Base-by-base conservation (phyloP, 2,329 filamentous ascomycete species). In the Monosporascus ibericus region DNA sequence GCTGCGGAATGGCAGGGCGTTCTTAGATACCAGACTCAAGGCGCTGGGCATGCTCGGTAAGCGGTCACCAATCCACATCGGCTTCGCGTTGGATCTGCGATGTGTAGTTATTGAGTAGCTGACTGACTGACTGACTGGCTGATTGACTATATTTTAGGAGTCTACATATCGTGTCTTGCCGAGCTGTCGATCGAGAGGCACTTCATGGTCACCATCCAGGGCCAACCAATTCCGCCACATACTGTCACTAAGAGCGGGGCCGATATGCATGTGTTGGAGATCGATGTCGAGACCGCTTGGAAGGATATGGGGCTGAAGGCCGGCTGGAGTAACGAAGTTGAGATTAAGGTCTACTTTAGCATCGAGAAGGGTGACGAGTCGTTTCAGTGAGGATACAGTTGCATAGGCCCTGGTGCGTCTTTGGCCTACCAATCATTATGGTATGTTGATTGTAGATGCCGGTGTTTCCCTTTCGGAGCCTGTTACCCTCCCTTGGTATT, bases 281-380 rank as follows among this genome's bases (percentile, higher is more conserved):
- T 97, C 51, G 89, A 97, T 72, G 69, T 90, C 14, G 79, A 84
- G 59, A 75, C 72, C 30, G 92, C 92, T 1, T 97, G 91, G 91
- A 79, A 80, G 46, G 82, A 88, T 61, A 78, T 91, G 74, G 80
- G 77, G 0, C 74, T 94, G 51, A 72, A 83, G 53, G 78, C 81
- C 38, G 84, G 86, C 7, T 95, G 88, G 86, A 86, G 84, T 58
- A 95, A 96, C 66, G 88, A 95, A 67, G 79, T 91, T 38, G 76
- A 81, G 55, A 72, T 95, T 42, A 85, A 85, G 65, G 68, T 90
- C 5, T 85, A 74, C 52, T 75, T 81, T 47, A 67, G 68, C 24
- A 62, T 74, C 46, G 74, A 73, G 39, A 46, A 46, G 24, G 6
- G 9, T 8, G 30, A 34, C 1, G 30, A 34, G 30, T 34, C 30